Base-by-base conservation (phyloP, 495 filamentous ascomycete genomes). In the Neurospora sp. region DNA sequence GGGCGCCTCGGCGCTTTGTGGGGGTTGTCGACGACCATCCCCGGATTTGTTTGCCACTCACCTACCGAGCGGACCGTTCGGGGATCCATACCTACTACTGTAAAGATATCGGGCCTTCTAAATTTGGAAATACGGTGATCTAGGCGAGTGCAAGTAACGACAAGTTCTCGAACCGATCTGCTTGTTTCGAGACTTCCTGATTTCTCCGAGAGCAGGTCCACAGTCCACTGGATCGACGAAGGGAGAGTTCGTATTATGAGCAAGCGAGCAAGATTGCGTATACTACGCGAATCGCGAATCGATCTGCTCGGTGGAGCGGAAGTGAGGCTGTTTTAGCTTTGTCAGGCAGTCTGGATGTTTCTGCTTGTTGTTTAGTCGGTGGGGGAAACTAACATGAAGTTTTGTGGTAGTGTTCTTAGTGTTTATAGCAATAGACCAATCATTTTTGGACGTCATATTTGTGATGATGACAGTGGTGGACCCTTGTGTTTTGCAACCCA, bases 161-260 rank as follows among this genome's bases (percentile, higher is more conserved):
- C 48, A 59, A 11, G 48, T 59, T 44, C 48, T 59, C 48, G 20
- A 59, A 59, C 48, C 12, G 48, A 59, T 59, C 48, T 59, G 48
- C 48, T 27, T 59, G 48, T 59, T 59, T 59, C 72, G 39, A 76
- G 69, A 79, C 7, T 38, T 40, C 69, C 69, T 70, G 69, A 59
- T 59, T 59, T 59, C 39, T 70, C 37, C 69, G 35, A 37, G 69
- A 70, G 31, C 48, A 62, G 72, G 37, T 70, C 18, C 72, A 59
- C 31, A 70, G 4, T 69, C 6, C 16, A 20, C 42, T 20, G n/a
- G 42, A 46, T 46, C 42, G 18, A 46, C 18, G 18, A 46, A 46
- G 42, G 42, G 3, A 3, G 8, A 46, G 31, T 44, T 38, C n/a
- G n/a, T 69, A 73, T 20, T 31, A 7, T 35, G 20, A 66, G 48